A percentile compares a stretch with the other conserved stretches of the same genome.
These are phyloP conservation scores for Malus domestica DNA, from an alignment of 306 rosid species.

Conservation along the genomic window ASM211411v1 NC_041798.1:40912001-40912500, in stretches of 20 bases:
- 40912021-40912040: constrained; percentile 82
- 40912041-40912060: constrained; percentile 84
- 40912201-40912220: constrained; percentile 65
- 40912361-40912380: background rate
- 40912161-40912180: constrained; percentile 80
- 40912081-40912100: constrained; percentile 1
- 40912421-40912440: background rate
- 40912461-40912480: background rate
- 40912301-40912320: constrained; percentile 78
- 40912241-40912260: constrained; percentile 78
- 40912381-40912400: background rate
- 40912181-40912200: constrained; percentile 83
- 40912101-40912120: background rate
- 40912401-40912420: background rate
- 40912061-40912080: constrained; percentile 28
- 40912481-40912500: background rate
- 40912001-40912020: constrained; percentile 83
- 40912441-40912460: background rate
- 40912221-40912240: constrained; percentile 74
- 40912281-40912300: constrained; percentile 79
- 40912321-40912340: constrained; percentile 33
- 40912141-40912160: background rate
- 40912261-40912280: constrained; percentile 55
- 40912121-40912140: background rate
- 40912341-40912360: background rate